Base-by-base conservation (phyloP, 345 rosid genomes). In the Brassica cretica region DNA sequence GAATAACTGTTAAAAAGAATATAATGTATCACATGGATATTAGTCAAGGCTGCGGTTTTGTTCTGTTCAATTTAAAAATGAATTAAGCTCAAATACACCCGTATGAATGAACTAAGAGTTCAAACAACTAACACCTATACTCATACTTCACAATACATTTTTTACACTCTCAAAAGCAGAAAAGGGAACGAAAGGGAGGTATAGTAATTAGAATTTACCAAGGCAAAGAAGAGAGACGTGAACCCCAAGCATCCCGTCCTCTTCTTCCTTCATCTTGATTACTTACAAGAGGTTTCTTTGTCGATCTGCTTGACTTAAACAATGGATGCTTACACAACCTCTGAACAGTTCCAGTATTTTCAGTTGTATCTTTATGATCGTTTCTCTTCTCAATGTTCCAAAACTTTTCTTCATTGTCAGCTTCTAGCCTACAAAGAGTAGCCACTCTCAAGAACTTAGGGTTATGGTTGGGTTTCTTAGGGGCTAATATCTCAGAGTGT, bases 311-410 rank as follows among this genome's bases (percentile, higher is more conserved):
- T 76, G 86, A 72, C 83, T 89, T 91, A 79, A 90, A 93, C 39
- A 90, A 83, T 8, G 95, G 91, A 72, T 91, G 90, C 71, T 88
- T 87, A 85, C 92, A 85, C 21, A 87, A 68, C 74, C 82, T 89
- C 74, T 84, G 84, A 78, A 88, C 92, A 6, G 74, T 21, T 41
- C 93, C 93, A 5, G 24, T 83, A 78, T 79, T 75, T 89, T 81
- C 77, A 86, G 75, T 70, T 89, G 85, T 55, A 79, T 80, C 87
- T 89, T 76, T 29, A 11, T 75, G 80, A 75, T 80, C 72, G 61
- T 80, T 72, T 71, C 56, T 60, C 73, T 80, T 83, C 63, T 79
- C 68, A 11, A 74, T 66, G 78, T 78, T 84, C 88, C 80, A 78
- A 60, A 75, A 70, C 68, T 76, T 80, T 63, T 89, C 88, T 68